Percentiles rank a stretch among this genome's conserved stretches.
Conservation (phyloP, 164 flowering plant genomes). For the Brasenia schreberi region DNA sequence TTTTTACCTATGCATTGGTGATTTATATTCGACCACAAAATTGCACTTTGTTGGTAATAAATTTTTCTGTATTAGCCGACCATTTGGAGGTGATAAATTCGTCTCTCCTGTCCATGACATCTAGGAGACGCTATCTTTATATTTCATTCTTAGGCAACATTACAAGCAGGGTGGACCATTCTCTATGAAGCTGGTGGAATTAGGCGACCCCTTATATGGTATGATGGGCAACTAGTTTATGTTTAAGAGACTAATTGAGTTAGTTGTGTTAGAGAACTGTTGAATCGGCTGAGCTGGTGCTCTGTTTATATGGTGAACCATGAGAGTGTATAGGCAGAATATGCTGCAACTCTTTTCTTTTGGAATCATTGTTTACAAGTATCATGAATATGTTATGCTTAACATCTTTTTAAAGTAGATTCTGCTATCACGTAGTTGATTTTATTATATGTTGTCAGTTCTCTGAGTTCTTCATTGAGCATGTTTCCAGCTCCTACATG, state of each 20-base stretch:
- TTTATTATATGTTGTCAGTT: no score
- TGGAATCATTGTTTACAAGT: neutral
- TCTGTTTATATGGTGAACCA: neutral
- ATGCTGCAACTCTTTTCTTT: neutral
- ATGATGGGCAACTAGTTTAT: slow-evolving; percentile 58
- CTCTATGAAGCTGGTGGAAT: slow-evolving; percentile 38
- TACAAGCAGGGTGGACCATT: slow-evolving; percentile 53
- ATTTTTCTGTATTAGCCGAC: slow-evolving; percentile 5
- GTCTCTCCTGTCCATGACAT: slow-evolving; percentile 22
- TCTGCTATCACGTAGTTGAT: no score
- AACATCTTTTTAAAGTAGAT: no score
- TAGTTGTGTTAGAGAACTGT: neutral
- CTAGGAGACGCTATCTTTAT: slow-evolving; percentile 32
- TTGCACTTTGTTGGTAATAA: neutral
- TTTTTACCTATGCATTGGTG: no score
- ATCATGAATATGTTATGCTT: neutral
- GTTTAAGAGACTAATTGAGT: slow-evolving; percentile 17
- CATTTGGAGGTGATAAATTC: slow-evolving; percentile 14
- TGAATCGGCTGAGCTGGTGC: neutral
- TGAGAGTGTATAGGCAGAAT: neutral
- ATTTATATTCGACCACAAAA: neutral
- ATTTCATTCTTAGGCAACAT: slow-evolving; percentile 47
- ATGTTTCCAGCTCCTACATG: no score
- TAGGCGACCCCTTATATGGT: slow-evolving; percentile 14
- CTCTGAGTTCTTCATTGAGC: no score